Evolutionary conservation across 2,329 filamentous ascomycete species (phyloP).

Genomic region (Graphilbum sp.): DNA sequence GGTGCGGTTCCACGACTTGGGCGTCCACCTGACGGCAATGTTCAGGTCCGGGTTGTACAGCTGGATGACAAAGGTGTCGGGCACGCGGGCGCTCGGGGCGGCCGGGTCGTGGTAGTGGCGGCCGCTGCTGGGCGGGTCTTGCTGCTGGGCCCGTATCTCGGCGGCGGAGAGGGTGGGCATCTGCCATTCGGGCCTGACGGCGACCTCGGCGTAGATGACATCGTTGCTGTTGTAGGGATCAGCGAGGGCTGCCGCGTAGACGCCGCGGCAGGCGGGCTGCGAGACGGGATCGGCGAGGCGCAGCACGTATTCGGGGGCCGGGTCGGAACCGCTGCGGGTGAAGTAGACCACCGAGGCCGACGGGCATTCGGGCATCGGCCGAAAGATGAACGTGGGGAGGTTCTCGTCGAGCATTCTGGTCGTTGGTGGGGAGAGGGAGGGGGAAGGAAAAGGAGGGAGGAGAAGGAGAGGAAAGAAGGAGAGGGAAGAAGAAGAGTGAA

Average conservation of each 20-base stretch:
- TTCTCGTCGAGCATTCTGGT: conserved; percentile 75
- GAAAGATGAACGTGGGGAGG: conserved; percentile 56
- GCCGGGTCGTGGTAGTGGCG: conserved; percentile 37
- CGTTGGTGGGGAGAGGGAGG: not conserved
- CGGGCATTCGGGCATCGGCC: conserved; percentile 33
- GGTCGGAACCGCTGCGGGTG: conserved; percentile 63
- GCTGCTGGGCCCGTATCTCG: conserved; percentile 47
- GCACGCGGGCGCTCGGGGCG: conserved; percentile 49
- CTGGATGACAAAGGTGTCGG: conserved; percentile 65
- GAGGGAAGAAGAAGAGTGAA: not conserved
- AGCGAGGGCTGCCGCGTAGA: conserved; percentile 73
- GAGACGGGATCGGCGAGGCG: conserved; percentile 58
- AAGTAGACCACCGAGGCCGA: conserved; percentile 41
- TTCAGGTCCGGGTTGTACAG: conserved; percentile 84
- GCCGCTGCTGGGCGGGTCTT: conserved; percentile 18
- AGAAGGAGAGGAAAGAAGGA: not conserved
- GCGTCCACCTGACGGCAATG: conserved; percentile 47
- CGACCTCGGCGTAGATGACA: conserved; percentile 73
- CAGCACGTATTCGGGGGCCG: conserved; percentile 63
- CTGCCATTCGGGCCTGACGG: conserved; percentile 72
- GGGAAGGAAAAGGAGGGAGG: not conserved
- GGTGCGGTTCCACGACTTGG: conserved; percentile 63
- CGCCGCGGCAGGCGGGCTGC: conserved; percentile 50
- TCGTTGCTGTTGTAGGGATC: conserved; percentile 60
- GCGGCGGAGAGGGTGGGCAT: conserved; percentile 69